Evolutionary conservation across 495 filamentous ascomycete genomes (phyloP), one percentile per base, ranked within the genome.

Genomic region (Xylaria castorea): DNA sequence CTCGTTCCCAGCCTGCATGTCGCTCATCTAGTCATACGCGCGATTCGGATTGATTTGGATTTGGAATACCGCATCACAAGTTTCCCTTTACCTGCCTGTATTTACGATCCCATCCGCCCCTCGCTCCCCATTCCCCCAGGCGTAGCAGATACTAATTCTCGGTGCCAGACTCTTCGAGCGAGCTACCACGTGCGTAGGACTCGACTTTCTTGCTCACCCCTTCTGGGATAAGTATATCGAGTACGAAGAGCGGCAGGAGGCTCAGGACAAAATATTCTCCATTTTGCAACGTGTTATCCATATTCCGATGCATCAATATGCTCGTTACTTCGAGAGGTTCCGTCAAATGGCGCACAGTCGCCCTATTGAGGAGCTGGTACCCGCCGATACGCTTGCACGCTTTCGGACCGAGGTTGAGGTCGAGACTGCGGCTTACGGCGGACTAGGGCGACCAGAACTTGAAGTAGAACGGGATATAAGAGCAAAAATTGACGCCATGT

Each of bases 191-290:
- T 89, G 88, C 75, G 94, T 97, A 25, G 96, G 97, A 20, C 87
- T 98, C 40, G 96, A 99, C 81, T 99, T 97, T 80, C 87, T 97
- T 11, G 90, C 94, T 5, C 94, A 98, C 78, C 94, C 94, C 0
- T 98, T 99, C 85, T 99, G 96, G 96, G 97, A 98, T 77, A 98
- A 97, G 82, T 99, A 97, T 76, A 88, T 98, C 66, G 96, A 98
- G 76, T 98, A 94, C 76, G 96, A 98, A 77, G 94, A 97, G 77
- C 90, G 94, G 11, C 83, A 95, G 61, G 94, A 97, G 78, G 92
- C 92, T 0, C 89, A 92, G 40, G 93, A 97, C 72, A 93, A 90
- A 78, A 94, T 98, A 65, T 95, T 97, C 72, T 88, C 87, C 11
- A 93, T 99, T 66, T 86, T 98, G 38, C 88, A 88, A 60, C 93